Conservation (phyloP, 1,139 yeast species). For the Magnusiomyces ingens region DNA sequence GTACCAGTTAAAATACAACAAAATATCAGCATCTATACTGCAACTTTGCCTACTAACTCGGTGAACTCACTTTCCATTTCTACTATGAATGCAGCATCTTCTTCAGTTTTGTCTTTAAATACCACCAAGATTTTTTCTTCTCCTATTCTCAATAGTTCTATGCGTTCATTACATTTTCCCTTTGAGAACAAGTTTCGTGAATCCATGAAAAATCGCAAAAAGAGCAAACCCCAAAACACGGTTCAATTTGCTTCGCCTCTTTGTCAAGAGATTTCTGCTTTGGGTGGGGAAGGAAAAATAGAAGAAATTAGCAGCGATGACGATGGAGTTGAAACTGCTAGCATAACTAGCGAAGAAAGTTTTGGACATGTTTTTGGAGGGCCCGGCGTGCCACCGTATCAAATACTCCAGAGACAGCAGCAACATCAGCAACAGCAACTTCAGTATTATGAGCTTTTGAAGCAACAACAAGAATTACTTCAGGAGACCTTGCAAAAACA, state of each 20-base stretch:
- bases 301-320: background rate
- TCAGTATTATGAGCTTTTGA: background rate
- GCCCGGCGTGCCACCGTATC: background rate
- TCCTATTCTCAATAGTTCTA: background rate
- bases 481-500: background rate
- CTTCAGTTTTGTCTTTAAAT: background rate
- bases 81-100: background rate
- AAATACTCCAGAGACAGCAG: background rate
- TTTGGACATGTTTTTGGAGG: background rate
- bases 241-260: constrained; percentile 4
- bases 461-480: background rate
- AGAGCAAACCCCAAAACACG: background rate
- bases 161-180: background rate
- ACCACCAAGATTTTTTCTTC: background rate
- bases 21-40: background rate
- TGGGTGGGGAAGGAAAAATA: background rate
- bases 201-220: background rate
- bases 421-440: background rate
- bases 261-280: background rate
- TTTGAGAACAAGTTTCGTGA: background rate
- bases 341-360: background rate
- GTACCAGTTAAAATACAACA: too few relatives aligned
- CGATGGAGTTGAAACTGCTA: background rate
- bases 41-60: background rate
- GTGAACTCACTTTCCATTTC: background rate